phyloP scores from a whole-genome alignment of 176 grass and related monocot species.

The Oryza officinalis region DNA sequence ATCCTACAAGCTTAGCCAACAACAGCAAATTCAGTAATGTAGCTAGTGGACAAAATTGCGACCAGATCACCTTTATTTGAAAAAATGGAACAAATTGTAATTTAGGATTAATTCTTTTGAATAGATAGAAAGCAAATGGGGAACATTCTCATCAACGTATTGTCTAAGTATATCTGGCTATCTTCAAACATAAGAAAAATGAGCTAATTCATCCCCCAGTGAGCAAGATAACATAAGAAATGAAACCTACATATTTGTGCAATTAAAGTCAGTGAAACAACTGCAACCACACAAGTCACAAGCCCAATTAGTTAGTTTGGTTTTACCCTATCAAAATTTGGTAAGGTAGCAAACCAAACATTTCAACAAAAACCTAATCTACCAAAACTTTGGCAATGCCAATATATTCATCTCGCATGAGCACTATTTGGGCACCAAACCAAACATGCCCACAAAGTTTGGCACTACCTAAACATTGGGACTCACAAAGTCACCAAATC shows the following conservation, averaged over 20 bases:
- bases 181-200: conserved; percentile 7
- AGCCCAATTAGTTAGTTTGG: not conserved
- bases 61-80: not conserved
- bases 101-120: not conserved
- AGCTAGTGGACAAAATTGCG: not conserved
- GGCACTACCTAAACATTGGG: not conserved
- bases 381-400: not conserved
- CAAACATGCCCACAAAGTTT: not conserved
- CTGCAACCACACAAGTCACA: not conserved
- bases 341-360: not conserved
- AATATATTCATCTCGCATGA: not conserved
- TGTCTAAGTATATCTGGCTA: not conserved
- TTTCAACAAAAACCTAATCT: not conserved
- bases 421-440: not conserved
- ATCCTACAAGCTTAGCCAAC: not conserved
- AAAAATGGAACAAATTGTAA: not conserved
- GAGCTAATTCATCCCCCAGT: not conserved
- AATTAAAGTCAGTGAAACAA: not conserved
- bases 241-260: not conserved
- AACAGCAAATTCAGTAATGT: not conserved
- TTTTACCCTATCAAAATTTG: not conserved
- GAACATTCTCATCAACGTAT: not conserved
- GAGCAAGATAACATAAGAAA: not conserved
- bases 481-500: not conserved
- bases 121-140: not conserved